Conservation (phyloP, 441 rosid genomes). For the Mallotus japonicus region DNA sequence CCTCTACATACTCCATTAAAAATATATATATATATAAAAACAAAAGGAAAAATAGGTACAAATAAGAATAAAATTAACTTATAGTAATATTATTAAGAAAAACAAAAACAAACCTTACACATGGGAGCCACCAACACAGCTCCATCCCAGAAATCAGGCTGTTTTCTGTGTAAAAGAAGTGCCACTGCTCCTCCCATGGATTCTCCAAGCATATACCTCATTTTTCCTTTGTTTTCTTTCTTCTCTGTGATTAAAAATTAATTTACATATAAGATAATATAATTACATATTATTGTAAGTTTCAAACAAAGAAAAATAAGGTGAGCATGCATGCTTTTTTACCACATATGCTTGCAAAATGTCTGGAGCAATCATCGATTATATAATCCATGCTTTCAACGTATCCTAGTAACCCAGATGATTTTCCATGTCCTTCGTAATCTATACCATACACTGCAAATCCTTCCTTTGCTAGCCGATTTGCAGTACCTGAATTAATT, state of each 20-base stretch:
- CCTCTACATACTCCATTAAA: not conserved
- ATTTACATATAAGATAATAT: too few species aligned
- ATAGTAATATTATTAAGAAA: too few species aligned
- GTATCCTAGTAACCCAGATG: constrained; percentile 53
- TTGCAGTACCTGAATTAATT: constrained; percentile 58
- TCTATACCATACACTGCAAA: constrained; percentile 73
- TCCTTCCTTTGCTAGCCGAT: constrained; percentile 62
- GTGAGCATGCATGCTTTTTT: not conserved
- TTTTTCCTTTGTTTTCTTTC: constrained; percentile 52
- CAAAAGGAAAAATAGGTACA: too few species aligned
- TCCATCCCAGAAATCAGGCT: constrained; percentile 79
- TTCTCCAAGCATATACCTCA: constrained; percentile 77
- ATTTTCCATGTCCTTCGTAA: constrained; percentile 91
- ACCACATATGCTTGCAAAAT: constrained; percentile 62
- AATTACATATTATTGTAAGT: too few species aligned
- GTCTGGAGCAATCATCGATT: constrained; percentile 62
- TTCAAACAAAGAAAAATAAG: too few species aligned
- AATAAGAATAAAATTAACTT: too few species aligned
- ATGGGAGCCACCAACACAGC: constrained; percentile 85
- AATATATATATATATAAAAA: too few species aligned
- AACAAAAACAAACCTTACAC: constrained; percentile 62
- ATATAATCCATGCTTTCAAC: constrained; percentile 48
- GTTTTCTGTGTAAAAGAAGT: constrained; percentile 54
- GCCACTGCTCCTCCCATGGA: constrained; percentile 91
- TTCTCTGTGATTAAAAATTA: constrained; percentile 37